Evolutionary conservation across 768 basidiomycete species (phyloP).

Genomic region (Tylopilus rubrobrunneus): DNA sequence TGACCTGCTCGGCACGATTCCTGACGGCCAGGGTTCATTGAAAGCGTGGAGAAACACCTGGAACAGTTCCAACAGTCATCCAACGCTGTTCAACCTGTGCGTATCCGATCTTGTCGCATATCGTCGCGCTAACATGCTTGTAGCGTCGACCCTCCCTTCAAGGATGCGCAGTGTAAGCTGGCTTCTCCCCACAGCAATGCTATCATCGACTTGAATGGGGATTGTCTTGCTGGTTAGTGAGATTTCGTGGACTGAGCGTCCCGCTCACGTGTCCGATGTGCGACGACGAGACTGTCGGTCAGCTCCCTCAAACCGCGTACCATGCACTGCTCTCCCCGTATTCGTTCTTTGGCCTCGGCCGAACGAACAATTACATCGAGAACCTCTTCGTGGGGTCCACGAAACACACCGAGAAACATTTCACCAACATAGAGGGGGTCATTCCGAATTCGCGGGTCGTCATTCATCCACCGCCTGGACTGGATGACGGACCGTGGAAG

Average conservation of each 20-base stretch:
- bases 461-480: constrained; percentile 71
- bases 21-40: constrained; percentile 39
- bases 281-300: constrained; percentile 53
- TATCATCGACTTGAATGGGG: constrained; percentile 90
- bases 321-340: constrained; percentile 89
- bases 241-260: background rate
- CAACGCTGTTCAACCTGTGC: constrained; percentile 66
- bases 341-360: constrained; percentile 92
- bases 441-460: constrained; percentile 97
- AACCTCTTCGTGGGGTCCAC: constrained; percentile 96
- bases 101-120: constrained; percentile 18
- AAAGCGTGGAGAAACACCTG: constrained; percentile 81
- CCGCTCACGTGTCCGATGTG: background rate
- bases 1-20: constrained; percentile 72
- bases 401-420: constrained; percentile 64
- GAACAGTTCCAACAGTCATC: constrained; percentile 52
- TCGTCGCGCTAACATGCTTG: constrained; percentile 4
- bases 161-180: constrained; percentile 63
- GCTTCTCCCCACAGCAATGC: constrained; percentile 93
- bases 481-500: constrained; percentile 63
- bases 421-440: constrained; percentile 92
- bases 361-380: constrained; percentile 99
- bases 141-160: constrained; percentile 59
- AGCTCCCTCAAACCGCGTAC: constrained; percentile 91
- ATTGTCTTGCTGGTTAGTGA: constrained; percentile 80